A percentile compares a stretch with the other conserved stretches of the same genome.
Evolutionary conservation across 768 basidiomycete species (phyloP).

Genomic region (Mycena chlorophos): DNA sequence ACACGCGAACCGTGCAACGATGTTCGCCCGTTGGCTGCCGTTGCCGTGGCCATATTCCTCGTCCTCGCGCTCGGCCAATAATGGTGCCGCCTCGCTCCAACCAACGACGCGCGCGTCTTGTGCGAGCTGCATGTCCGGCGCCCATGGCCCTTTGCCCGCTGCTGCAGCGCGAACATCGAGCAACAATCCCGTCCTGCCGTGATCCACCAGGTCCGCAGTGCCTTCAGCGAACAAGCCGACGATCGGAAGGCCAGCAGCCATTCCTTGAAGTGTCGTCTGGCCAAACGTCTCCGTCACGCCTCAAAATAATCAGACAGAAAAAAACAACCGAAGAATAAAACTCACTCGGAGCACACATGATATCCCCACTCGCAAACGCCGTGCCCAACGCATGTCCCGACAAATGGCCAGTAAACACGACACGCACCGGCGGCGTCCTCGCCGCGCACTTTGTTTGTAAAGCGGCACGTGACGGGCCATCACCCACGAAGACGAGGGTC

Average conservation of each 20-base stretch:
- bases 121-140: background rate
- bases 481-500: conserved; percentile 4
- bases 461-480: background rate
- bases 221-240: conserved; percentile 16
- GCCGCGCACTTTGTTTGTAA: background rate
- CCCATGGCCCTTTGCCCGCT: background rate
- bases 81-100: background rate
- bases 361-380: conserved; percentile 15
- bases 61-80: too few relatives aligned
- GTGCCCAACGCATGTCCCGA: conserved; percentile 3
- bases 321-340: too few relatives aligned
- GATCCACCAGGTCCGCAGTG: conserved; percentile 15
- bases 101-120: background rate
- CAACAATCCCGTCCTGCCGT: conserved; percentile 5
- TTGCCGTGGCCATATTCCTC: too few relatives aligned
- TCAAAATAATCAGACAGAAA: too few relatives aligned
- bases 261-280: conserved; percentile 18
- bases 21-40: background rate
- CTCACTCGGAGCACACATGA: conserved; percentile 13
- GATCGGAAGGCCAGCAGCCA: conserved; percentile 17
- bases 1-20: conserved; percentile 2
- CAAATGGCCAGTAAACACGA: conserved; percentile 14
- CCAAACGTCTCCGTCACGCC: conserved; percentile 20
- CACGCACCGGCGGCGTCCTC: background rate
- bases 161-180: conserved; percentile 3